A percentile compares a stretch with the other conserved stretches of the same genome.
phyloP scores from a whole-genome alignment of 495 filamentous ascomycete genomes.

The Penicilliopsis zonata region DNA sequence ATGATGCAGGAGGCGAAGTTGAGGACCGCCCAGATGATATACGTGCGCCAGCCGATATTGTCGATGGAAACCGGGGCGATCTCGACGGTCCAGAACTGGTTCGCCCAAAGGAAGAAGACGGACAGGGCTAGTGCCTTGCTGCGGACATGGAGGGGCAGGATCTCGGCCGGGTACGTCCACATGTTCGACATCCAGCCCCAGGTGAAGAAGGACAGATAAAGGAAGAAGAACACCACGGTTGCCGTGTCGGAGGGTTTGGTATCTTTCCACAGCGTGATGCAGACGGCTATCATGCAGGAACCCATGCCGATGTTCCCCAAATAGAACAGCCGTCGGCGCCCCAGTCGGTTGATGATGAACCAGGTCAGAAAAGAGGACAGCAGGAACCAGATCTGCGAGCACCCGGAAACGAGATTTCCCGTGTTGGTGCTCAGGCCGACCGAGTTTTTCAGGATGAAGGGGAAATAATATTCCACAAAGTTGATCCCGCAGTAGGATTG shows the following conservation, averaged over 20 bases:
- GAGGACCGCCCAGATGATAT: conserved; percentile 4
- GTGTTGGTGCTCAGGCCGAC: conserved; percentile 1
- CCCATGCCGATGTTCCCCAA: background rate
- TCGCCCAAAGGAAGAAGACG: conserved; percentile 13
- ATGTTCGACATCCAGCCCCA: conserved; percentile 1
- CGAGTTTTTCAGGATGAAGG: conserved; percentile 1
- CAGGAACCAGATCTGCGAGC: conserved; percentile 1
- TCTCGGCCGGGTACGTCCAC: conserved; percentile 56
- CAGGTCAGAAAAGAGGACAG: conserved; percentile 1
- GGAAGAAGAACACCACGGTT: background rate
- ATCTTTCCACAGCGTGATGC: background rate
- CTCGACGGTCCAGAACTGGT: conserved; percentile 13
- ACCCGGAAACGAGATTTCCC: conserved; percentile 4
- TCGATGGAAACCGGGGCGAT: conserved; percentile 11
- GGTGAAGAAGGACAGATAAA: background rate
- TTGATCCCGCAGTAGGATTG: conserved; percentile 5
- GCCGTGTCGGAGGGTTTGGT: background rate
- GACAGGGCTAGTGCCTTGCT: conserved; percentile 34
- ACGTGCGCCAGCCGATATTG: conserved; percentile 4
- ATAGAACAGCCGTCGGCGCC: background rate
- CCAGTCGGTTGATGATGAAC: background rate
- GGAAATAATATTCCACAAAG: conserved; percentile 3
- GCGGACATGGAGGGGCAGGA: conserved; percentile 54
- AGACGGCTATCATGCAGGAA: conserved; percentile 1
- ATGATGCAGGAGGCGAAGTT: conserved; percentile 9